Percentiles rank a stretch among this genome's conserved stretches.
phyloP scores from a whole-genome alignment of 2,329 filamentous ascomycete genomes.

The Monosporascus sp. region DNA sequence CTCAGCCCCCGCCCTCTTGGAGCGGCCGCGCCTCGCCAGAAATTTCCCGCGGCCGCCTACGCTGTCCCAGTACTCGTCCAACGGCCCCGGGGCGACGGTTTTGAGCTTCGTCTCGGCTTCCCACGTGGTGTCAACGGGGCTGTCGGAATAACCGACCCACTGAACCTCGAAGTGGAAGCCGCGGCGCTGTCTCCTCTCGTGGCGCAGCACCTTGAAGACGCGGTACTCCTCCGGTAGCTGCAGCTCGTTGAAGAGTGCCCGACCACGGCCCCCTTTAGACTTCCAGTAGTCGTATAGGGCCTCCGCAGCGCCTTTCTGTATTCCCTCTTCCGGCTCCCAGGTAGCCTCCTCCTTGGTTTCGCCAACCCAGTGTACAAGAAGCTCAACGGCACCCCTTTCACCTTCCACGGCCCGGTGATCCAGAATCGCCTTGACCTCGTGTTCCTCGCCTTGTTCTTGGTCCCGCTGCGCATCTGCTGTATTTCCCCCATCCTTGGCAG shows the following conservation, averaged over 20 bases:
- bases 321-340: conserved; percentile 29
- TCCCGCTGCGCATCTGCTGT: conserved; percentile 3
- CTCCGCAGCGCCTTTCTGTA: conserved; percentile 28
- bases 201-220: conserved; percentile 22
- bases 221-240: conserved; percentile 22
- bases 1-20: conserved; percentile 16
- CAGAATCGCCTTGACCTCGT: conserved; percentile 22
- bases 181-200: conserved; percentile 22
- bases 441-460: conserved; percentile 17
- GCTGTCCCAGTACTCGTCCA: conserved; percentile 25
- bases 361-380: conserved; percentile 26
- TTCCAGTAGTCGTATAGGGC: conserved; percentile 29
- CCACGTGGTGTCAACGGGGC: conserved; percentile 21
- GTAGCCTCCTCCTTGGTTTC: conserved; percentile 21
- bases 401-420: conserved; percentile 18
- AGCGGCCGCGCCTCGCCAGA: conserved; percentile 21
- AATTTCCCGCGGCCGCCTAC: conserved; percentile 21
- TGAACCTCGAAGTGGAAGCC: conserved; percentile 27
- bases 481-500: background rate
- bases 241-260: conserved; percentile 23
- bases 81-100: conserved; percentile 16
- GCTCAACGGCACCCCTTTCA: conserved; percentile 19
- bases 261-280: conserved; percentile 23
- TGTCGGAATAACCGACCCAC: conserved; percentile 27
- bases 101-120: conserved; percentile 26